These are phyloP conservation scores for Henckelia pumila DNA, from an alignment of 257 asterid species.

Conservation along the genomic window DNA sequence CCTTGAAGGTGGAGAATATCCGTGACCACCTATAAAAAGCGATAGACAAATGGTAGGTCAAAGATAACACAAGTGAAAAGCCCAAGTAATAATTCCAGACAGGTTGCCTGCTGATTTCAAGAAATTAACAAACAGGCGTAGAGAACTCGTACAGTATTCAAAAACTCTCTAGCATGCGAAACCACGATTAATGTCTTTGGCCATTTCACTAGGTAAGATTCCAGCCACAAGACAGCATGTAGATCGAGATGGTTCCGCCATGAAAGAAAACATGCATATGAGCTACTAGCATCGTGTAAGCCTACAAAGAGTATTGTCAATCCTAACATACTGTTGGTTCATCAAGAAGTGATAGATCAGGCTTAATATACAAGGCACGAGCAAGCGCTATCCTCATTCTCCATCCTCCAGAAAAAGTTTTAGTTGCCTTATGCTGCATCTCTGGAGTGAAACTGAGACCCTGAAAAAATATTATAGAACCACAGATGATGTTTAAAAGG, in stretches of 20 bases:
- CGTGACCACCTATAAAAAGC: too few relatives aligned
- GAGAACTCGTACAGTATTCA: too few relatives aligned
- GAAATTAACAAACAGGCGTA: too few relatives aligned
- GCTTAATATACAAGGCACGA: slow-evolving; percentile 92
- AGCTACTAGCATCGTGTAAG: slow-evolving; percentile 16
- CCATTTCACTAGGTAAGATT: slow-evolving; percentile 92
- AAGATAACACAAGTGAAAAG: slow-evolving; percentile 5
- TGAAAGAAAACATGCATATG: slow-evolving; percentile 27
- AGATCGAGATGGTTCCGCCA: slow-evolving; percentile 98
- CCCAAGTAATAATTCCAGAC: too few relatives aligned
- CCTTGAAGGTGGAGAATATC: slow-evolving; percentile 89
- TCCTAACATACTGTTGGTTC: slow-evolving; percentile 69
- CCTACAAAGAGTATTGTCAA: slow-evolving; percentile 13
- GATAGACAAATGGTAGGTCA: slow-evolving; percentile 13
- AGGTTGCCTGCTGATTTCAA: too few relatives aligned
- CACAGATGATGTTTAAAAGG: slow-evolving; percentile 19
- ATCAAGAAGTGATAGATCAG: too few relatives aligned
- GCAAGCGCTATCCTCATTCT: slow-evolving; percentile 98
- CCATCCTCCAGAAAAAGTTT: slow-evolving; percentile 99
- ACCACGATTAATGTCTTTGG: slow-evolving; percentile 97
- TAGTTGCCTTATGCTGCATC: too few relatives aligned
- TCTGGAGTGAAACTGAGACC: slow-evolving; percentile 94
- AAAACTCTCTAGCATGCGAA: slow-evolving; percentile 97
- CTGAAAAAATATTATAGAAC: slow-evolving; percentile 37
- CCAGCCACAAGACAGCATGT: slow-evolving; percentile 99